Conservation (phyloP, 1,139 yeast species). For the Spathaspora sp. region DNA sequence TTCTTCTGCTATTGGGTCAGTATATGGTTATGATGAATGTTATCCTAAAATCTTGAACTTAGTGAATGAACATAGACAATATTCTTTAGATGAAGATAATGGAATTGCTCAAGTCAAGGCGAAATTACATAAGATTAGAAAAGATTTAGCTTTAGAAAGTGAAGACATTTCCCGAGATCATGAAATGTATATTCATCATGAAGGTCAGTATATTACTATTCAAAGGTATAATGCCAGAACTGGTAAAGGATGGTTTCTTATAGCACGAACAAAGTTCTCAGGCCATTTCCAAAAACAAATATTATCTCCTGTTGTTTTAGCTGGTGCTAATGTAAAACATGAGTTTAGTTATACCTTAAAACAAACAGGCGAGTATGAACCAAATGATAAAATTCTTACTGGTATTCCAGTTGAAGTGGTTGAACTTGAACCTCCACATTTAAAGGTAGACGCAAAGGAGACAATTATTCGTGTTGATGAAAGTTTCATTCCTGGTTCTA, state of each 20-base stretch:
- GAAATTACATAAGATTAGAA: constrained; percentile 57
- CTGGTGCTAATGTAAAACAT: constrained; percentile 64
- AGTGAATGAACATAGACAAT: constrained; percentile 72
- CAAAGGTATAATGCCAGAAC: constrained; percentile 82
- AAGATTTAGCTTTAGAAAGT: constrained; percentile 63
- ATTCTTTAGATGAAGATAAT: constrained; percentile 47
- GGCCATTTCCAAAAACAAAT: constrained; percentile 45
- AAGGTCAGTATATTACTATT: constrained; percentile 87
- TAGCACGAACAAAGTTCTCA: constrained; percentile 80
- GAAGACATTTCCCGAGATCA: constrained; percentile 66
- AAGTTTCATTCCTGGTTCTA: constrained; percentile 83
- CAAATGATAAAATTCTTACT: constrained; percentile 40
- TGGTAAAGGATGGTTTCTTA: constrained; percentile 85
- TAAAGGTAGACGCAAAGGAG: constrained; percentile 40
- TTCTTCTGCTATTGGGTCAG: constrained; percentile 92
- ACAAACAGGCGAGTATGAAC: constrained; percentile 49
- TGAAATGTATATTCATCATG: constrained; percentile 94
- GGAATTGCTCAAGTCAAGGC: constrained; percentile 78
- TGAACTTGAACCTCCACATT: constrained; percentile 50
- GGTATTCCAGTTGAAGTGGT: constrained; percentile 68
- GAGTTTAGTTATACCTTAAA: constrained; percentile 61
- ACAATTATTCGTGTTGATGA: constrained; percentile 52
- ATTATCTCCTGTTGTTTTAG: constrained; percentile 59
- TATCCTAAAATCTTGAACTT: constrained; percentile 80
- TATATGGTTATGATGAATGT: constrained; percentile 91